Evolutionary conservation across 495 filamentous ascomycete species (phyloP), one percentile per base, ranked within the genome.

Genomic region (Tuber aestivum): DNA sequence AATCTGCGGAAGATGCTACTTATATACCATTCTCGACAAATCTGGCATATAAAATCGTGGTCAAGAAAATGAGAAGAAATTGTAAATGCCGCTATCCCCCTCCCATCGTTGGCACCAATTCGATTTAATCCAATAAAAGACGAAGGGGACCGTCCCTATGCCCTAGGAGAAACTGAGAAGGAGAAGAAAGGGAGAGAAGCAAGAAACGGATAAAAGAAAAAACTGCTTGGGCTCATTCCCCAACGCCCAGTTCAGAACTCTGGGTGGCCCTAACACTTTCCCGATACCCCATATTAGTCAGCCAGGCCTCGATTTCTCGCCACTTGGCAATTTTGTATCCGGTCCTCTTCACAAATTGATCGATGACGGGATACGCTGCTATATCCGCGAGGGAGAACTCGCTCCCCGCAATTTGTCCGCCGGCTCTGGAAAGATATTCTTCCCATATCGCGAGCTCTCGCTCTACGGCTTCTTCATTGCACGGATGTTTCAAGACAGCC

Each of bases 381-480:
- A 82, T 77, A 72, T 82, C 80, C 1, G 77, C 79, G 45, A 82
- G 74, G 5, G 74, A 74, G 38, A 82, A 74, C 27, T 82, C 80
- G 48, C 69, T 42, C 12, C 80, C 80, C 32, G 70, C 50, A 56
- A 78, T 48, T 69, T 79, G 81, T n/a, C 32, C 50, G 1, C 69
- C 48, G 4, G 70, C 70, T 48, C 71, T 76, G 37, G 44, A 41
- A 14, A 82, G 41, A 48, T 77, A 77, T 16, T 45, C 50, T 41
- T 82, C 61, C 80, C 80, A 82, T 48, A 79, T 72, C 12, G 20
- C 61, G 16, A 82, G 56, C 41, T 82, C 80, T 2, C 65, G 37
- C 10, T 70, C 69, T 8, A 81, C 75, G 4, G 27, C 56, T 40
- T 74, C 76, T 32, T 75, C 69, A 1, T 72, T 68, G 20, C 61